Conservation (phyloP, 495 filamentous ascomycete genomes). For the Penicillium maclennaniae region DNA sequence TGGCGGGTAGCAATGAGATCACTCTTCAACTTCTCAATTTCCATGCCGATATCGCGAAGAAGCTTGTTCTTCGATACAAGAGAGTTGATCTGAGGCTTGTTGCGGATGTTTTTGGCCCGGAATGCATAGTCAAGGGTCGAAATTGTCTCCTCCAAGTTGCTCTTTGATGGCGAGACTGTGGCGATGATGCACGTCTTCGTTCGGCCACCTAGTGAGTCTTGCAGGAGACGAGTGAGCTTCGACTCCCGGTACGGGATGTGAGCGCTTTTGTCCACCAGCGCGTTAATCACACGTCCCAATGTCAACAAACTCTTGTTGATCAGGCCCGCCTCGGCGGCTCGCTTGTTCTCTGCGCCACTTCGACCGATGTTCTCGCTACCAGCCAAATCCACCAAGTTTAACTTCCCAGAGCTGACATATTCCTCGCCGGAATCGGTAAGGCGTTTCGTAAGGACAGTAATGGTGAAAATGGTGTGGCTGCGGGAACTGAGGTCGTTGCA, state of each 20-base stretch:
- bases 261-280: constrained; percentile 80
- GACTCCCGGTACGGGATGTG: constrained; percentile 97
- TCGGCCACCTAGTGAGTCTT: constrained; percentile 91
- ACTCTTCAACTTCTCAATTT: constrained; percentile 90
- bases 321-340: constrained; percentile 88
- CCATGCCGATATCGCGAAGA: constrained; percentile 82
- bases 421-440: constrained; percentile 81
- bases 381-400: constrained; percentile 94
- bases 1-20: constrained; percentile 91
- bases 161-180: constrained; percentile 88
- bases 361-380: constrained; percentile 97
- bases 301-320: constrained; percentile 98
- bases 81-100: constrained; percentile 93
- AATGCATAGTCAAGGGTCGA: constrained; percentile 97
- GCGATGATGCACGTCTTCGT: constrained; percentile 99
- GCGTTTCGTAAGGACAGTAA: constrained; percentile 82
- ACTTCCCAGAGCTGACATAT: constrained; percentile 86
- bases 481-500: constrained; percentile 96
- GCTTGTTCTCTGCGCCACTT: constrained; percentile 95
- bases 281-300: constrained; percentile 94
- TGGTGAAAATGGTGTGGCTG: constrained; percentile 94
- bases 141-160: constrained; percentile 95
- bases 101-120: constrained; percentile 95
- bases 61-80: constrained; percentile 88
- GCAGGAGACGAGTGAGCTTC: constrained; percentile 88